phyloP scores from a whole-genome alignment of 164 flowering plant species.

The Magnolia kwangsiensis region DNA sequence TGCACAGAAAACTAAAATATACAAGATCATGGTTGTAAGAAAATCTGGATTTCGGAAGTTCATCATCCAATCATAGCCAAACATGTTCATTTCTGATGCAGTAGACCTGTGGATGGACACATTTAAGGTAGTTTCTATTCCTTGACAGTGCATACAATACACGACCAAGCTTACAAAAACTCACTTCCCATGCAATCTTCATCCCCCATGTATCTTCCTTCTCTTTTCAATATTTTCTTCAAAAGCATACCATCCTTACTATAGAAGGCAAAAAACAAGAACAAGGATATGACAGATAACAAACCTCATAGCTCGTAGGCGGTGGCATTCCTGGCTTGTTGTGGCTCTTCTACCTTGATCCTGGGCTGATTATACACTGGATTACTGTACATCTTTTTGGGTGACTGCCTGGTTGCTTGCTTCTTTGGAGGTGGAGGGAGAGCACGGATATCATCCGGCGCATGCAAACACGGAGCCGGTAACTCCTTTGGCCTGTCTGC shows the following conservation, averaged over 20 bases:
- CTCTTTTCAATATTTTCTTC: neutral
- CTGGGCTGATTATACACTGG: neutral
- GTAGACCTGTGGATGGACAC: no score
- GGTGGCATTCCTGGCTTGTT: neutral
- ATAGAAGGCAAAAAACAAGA: neutral
- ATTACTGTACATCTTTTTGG: neutral
- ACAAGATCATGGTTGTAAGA: no score
- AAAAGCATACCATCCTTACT: neutral
- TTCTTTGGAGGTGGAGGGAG: constrained; percentile 10
- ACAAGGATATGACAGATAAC: neutral
- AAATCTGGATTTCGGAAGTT: no score
- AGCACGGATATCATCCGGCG: neutral
- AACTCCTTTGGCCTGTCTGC: neutral
- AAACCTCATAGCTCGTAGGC: neutral
- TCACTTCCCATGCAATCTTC: neutral
- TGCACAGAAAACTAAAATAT: no score
- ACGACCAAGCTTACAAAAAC: neutral
- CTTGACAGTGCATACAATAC: neutral
- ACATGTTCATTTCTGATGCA: no score
- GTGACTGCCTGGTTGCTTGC: constrained; percentile 2
- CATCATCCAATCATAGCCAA: no score
- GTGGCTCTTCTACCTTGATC: constrained; percentile 2
- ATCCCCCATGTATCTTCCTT: neutral
- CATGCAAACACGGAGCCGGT: neutral
- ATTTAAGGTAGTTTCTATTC: no score